Evolutionary conservation across 1,284 basidiomycete species (phyloP).

Genomic region (Sporisorium exsertum): DNA sequence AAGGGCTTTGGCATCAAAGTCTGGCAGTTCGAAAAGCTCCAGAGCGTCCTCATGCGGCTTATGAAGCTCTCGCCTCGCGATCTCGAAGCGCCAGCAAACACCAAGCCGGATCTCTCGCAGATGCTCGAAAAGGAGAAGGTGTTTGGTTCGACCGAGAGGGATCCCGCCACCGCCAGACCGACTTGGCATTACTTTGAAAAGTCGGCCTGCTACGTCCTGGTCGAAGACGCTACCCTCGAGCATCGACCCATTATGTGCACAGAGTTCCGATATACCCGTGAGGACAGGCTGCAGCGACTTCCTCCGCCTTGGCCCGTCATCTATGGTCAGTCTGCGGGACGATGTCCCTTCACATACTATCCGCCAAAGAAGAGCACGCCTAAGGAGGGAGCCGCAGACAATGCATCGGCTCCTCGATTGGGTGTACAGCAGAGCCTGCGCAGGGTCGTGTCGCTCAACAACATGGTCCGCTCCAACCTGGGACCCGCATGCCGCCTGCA

Average conservation of each 20-base stretch:
- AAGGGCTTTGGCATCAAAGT: conserved; percentile 85
- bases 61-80: conserved; percentile 43
- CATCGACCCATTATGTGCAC: conserved; percentile 74
- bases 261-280: conserved; percentile 71
- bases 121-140: conserved; percentile 88
- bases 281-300: conserved; percentile 13
- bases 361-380: conserved; percentile 40
- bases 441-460: conserved; percentile 81
- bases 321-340: conserved; percentile 70
- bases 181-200: conserved; percentile 91
- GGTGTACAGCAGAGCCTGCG: conserved; percentile 72
- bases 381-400: conserved; percentile 24
- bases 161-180: conserved; percentile 85
- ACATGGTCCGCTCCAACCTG: conserved; percentile 73
- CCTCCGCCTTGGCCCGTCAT: conserved; percentile 73
- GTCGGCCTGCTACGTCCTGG: conserved; percentile 82
- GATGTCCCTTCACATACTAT: conserved; percentile 69
- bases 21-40: conserved; percentile 76
- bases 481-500: conserved; percentile 29
- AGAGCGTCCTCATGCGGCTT: conserved; percentile 42
- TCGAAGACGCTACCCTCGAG: conserved; percentile 88
- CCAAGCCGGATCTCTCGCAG: conserved; percentile 69
- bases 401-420: conserved; percentile 7
- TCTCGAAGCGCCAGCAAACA: conserved; percentile 21
- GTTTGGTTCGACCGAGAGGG: conserved; percentile 89